Conservation (phyloP, 2,329 filamentous ascomycete species). For the Cryphonectria japonica region DNA sequence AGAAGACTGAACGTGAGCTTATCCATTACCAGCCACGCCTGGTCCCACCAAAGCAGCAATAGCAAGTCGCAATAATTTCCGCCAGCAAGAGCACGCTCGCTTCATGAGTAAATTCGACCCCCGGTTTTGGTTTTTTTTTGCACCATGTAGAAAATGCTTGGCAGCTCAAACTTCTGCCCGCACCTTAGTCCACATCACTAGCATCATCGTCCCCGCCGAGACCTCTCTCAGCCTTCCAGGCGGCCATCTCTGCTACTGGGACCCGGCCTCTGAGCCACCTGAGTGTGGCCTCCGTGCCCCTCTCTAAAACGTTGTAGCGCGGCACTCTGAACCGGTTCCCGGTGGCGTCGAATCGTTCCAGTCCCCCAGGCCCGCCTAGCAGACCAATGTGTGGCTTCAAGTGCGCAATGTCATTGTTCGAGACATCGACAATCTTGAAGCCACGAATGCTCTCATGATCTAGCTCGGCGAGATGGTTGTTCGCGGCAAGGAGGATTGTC, state of each 20-base stretch:
- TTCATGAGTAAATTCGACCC: neutral
- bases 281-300: conserved; percentile 83
- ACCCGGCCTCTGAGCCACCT: conserved; percentile 80
- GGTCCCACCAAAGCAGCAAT: neutral
- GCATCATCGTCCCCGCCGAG: conserved; percentile 39
- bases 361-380: conserved; percentile 63
- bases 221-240: conserved; percentile 55
- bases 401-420: conserved; percentile 83
- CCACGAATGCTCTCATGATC: conserved; percentile 75
- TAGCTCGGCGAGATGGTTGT: conserved; percentile 78
- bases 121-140: no score
- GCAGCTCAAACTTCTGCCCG: neutral
- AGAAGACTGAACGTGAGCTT: neutral
- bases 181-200: conserved; percentile 37
- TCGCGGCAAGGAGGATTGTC: conserved; percentile 70
- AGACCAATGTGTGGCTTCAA: conserved; percentile 82
- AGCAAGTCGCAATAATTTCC: neutral
- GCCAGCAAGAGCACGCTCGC: neutral
- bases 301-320: conserved; percentile 79
- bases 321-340: conserved; percentile 91
- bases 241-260: conserved; percentile 61
- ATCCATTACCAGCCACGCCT: neutral
- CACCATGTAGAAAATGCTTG: neutral
- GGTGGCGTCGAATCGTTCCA: conserved; percentile 73
- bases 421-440: conserved; percentile 74